Evolutionary conservation across 805 yeast genomes (phyloP).

Genomic region (Cyberlindnera xylosilytica): DNA sequence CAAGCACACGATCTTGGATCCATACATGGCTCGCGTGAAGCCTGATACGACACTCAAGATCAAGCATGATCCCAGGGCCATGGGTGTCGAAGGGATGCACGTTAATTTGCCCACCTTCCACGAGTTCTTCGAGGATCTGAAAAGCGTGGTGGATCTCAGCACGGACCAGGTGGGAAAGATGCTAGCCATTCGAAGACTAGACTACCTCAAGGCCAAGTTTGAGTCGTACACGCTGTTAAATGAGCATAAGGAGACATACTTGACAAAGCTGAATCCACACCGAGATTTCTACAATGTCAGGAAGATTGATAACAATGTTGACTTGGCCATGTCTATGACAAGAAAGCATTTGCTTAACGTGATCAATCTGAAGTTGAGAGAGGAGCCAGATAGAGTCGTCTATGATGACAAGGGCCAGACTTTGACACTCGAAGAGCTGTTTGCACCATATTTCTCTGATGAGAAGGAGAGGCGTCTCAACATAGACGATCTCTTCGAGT

Average conservation of each 20-base stretch:
- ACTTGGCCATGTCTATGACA: constrained; percentile 96
- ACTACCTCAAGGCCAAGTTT: constrained; percentile 33
- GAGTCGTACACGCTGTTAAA: constrained; percentile 34
- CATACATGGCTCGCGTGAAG: constrained; percentile 1
- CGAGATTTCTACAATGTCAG: constrained; percentile 89
- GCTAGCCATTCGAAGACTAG: constrained; percentile 27
- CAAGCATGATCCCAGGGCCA: neutral
- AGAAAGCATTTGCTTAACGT: constrained; percentile 69
- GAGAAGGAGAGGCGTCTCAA: constrained; percentile 25
- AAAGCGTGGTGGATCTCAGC: constrained; percentile 21
- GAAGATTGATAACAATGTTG: constrained; percentile 76
- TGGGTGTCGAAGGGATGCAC: constrained; percentile 12
- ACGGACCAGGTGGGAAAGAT: constrained; percentile 11
- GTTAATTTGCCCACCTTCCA: constrained; percentile 28
- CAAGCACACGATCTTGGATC: constrained; percentile 10
- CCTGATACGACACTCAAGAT: constrained; percentile 1
- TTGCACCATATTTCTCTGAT: constrained; percentile 30
- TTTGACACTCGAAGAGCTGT: constrained; percentile 25
- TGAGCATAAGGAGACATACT: constrained; percentile 45
- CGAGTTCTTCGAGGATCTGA: constrained; percentile 31
- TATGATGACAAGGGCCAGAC: constrained; percentile 26
- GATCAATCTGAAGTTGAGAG: constrained; percentile 34
- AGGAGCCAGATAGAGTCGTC: constrained; percentile 35
- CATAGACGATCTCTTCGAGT: constrained; percentile 29
- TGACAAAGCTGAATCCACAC: constrained; percentile 90